Percentiles rank a stretch among this genome's conserved stretches.
Conservation (phyloP, 306 rosid species). For the Adenanthera pavonina region DNA sequence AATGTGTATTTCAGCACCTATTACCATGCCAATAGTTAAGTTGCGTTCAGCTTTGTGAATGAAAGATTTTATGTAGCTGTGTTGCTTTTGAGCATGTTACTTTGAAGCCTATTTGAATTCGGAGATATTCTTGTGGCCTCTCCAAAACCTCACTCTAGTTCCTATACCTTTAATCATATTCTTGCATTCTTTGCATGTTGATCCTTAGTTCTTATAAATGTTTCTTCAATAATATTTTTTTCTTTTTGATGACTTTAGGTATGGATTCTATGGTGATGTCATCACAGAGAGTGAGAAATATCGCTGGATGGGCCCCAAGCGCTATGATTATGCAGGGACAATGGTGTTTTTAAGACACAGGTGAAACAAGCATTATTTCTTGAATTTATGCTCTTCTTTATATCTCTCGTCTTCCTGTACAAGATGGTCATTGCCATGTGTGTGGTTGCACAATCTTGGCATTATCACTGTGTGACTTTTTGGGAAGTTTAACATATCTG, state of each 20-base stretch:
- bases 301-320: slow-evolving; percentile 98
- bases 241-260: slow-evolving; percentile 56
- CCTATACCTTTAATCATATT: slow-evolving; percentile 22
- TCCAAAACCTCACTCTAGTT: slow-evolving; percentile 7
- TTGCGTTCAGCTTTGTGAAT: background rate
- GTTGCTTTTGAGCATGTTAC: background rate
- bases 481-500: slow-evolving; percentile 2
- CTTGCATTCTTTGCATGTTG: slow-evolving; percentile 31
- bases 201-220: slow-evolving; percentile 17
- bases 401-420: slow-evolving; percentile 1
- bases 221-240: slow-evolving; percentile 40
- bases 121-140: background rate
- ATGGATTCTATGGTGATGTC: slow-evolving; percentile 99
- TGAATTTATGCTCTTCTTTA: slow-evolving; percentile 20
- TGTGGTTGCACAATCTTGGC: slow-evolving; percentile 22
- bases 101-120: background rate
- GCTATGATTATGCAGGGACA: slow-evolving; percentile 96
- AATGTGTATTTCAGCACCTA: slow-evolving; percentile 4
- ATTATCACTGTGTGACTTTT: background rate
- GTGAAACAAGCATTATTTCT: slow-evolving; percentile 42
- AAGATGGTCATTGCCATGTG: background rate
- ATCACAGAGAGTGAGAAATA: slow-evolving; percentile 90
- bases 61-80: slow-evolving; percentile 12
- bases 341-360: slow-evolving; percentile 84
- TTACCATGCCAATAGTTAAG: slow-evolving; percentile 3